These are phyloP conservation scores for Podospora tetraspora DNA, from an alignment of 495 filamentous ascomycete genomes.

Conservation along the genomic window DNA sequence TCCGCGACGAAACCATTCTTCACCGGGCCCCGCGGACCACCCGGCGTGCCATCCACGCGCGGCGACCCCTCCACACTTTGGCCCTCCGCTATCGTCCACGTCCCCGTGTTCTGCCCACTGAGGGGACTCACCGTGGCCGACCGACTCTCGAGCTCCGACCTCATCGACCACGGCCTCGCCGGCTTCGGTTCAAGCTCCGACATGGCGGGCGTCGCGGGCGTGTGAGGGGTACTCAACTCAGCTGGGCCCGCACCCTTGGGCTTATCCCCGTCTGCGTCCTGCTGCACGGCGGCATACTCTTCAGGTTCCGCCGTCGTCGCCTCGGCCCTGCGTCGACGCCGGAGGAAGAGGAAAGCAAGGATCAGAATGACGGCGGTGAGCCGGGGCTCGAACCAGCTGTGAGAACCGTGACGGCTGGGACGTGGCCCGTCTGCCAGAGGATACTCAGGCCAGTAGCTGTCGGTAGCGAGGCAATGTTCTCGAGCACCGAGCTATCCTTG, in stretches of 20 bases:
- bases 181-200: background rate
- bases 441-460: background rate
- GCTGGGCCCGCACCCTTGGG: background rate
- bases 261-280: background rate
- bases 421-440: background rate
- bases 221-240: background rate
- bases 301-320: background rate
- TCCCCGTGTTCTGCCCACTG: background rate
- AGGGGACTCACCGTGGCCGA: background rate
- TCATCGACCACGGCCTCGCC: background rate
- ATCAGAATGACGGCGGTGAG: background rate
- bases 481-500: background rate
- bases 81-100: background rate
- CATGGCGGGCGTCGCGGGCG: background rate
- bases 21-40: background rate
- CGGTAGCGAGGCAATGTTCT: background rate
- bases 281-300: background rate
- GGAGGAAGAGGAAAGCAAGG: background rate
- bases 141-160: background rate
- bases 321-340: background rate
- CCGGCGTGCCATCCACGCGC: background rate
- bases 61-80: background rate
- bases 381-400: background rate
- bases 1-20: background rate
- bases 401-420: background rate